Evolutionary conservation across 1,284 basidiomycete species (phyloP), one percentile per base, ranked within the genome.

Genomic region (Malassezia dermatis): DNA sequence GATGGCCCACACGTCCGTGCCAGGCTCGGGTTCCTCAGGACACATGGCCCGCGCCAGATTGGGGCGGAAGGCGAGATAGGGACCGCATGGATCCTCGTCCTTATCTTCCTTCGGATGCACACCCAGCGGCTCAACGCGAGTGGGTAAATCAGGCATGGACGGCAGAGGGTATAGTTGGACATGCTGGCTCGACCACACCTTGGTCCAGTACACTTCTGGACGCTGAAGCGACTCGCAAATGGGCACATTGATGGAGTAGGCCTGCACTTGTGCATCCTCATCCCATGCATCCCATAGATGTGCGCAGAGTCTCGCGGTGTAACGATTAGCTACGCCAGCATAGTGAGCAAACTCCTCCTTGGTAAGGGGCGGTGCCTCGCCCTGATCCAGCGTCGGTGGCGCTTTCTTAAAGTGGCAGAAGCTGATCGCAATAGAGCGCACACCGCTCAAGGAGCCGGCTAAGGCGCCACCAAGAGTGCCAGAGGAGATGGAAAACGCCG

Each of bases 401-500:
- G 61, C 54, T 7, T 37, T 32, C 12, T 43, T 50, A 48, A 74
- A 74, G 50, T 73, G 71, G 4, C 65, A 70, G 34, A 64, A 74
- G 3, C 65, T 68, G 17, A 74, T 51, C 1, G 68, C 63, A 15
- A 74, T 59, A 42, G 63, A 59, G 8, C 59, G 57, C 2, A 67
- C 61, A n/a, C 62, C 64, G 3, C 64, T 51, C 10, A 73, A 55
- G 2, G 70, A 59, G 0, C 61, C 70, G 0, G 71, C 65, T 37
- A 71, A 44, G 0, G 71, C 71, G 0, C 65, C 71, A 12, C 69
- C 71, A 2, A 74, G 47, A 8, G 71, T 74, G n/a, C 71, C 71
- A 3, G 66, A 69, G 11, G 65, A 67, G 5, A 74, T 51, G 1
- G 67, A 63, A 47, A 74, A 74, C 1, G 71, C 68, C 0, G 68